Evolutionary conservation across 768 basidiomycete species (phyloP).

Genomic region (Mycena indigotica): DNA sequence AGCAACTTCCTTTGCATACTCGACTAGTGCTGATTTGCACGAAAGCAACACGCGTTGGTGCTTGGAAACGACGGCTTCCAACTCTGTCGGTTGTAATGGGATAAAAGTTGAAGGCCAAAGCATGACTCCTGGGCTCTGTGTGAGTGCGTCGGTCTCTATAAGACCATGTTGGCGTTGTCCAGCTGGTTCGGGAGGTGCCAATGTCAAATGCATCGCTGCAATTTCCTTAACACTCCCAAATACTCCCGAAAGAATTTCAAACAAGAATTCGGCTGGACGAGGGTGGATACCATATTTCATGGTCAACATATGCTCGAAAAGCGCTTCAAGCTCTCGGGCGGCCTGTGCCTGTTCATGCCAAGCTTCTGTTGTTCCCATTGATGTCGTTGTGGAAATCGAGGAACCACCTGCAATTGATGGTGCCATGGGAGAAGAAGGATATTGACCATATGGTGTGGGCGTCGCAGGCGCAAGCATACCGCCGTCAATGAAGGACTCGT

Average conservation of each 20-base stretch:
- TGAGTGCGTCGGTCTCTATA: constrained; percentile 18
- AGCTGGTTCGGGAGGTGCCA: constrained; percentile 50
- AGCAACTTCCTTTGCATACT: constrained; percentile 38
- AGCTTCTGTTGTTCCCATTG: constrained; percentile 21
- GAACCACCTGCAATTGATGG: background rate
- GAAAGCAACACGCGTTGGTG: constrained; percentile 48
- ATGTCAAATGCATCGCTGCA: constrained; percentile 53
- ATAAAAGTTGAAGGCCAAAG: constrained; percentile 48
- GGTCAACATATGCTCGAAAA: constrained; percentile 63
- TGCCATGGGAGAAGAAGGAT: constrained; percentile 8
- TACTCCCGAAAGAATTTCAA: constrained; percentile 43
- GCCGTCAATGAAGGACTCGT: too few relatives aligned
- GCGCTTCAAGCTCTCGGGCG: constrained; percentile 52
- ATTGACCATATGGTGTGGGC: constrained; percentile 5
- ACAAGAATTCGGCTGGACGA: constrained; percentile 53
- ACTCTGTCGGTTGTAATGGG: constrained; percentile 40
- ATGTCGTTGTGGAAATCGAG: background rate
- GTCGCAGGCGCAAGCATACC: too few relatives aligned
- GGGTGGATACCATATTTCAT: constrained; percentile 54
- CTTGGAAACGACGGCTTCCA: constrained; percentile 54
- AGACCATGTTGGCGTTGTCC: background rate
- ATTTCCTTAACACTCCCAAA: constrained; percentile 52
- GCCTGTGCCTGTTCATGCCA: constrained; percentile 45
- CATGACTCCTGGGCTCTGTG: constrained; percentile 51
- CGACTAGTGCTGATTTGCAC: constrained; percentile 43